Conservation (phyloP, 495 filamentous ascomycete species). For the Hypoxylon lenormandii region DNA sequence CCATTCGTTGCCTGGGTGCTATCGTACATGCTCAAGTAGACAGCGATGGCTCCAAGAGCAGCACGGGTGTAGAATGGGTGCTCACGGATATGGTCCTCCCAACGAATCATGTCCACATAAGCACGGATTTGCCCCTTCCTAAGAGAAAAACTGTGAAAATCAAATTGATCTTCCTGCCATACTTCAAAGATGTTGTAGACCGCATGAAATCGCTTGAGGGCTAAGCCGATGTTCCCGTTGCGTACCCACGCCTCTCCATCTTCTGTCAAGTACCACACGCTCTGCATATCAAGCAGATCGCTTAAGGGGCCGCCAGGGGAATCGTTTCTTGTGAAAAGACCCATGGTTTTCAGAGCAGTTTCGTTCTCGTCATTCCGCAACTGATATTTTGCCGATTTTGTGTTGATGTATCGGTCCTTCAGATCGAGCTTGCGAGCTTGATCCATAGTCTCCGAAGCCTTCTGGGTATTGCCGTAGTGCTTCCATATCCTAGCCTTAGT, state of each 20-base stretch:
- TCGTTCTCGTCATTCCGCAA: slow-evolving; percentile 92
- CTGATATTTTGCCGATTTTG: slow-evolving; percentile 96
- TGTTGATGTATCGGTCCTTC: slow-evolving; percentile 96
- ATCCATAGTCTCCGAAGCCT: slow-evolving; percentile 89
- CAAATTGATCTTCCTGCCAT: slow-evolving; percentile 98
- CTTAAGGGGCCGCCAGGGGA: slow-evolving; percentile 86
- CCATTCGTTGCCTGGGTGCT: slow-evolving; percentile 73
- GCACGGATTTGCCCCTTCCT: slow-evolving; percentile 94
- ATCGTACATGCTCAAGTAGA: slow-evolving; percentile 84
- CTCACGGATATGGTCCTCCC: slow-evolving; percentile 89
- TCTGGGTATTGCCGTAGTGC: slow-evolving; percentile 81
- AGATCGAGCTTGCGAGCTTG: slow-evolving; percentile 84
- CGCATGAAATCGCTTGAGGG: slow-evolving; percentile 88
- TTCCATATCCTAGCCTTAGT: slow-evolving; percentile 95
- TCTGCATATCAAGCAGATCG: slow-evolving; percentile 98
- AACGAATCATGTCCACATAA: slow-evolving; percentile 94
- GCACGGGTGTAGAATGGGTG: slow-evolving; percentile 92
- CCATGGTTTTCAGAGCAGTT: slow-evolving; percentile 85
- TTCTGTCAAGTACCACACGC: slow-evolving; percentile 95
- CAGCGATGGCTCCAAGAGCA: slow-evolving; percentile 82
- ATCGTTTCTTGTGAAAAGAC: slow-evolving; percentile 90
- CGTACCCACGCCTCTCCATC: slow-evolving; percentile 91
- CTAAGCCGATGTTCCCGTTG: slow-evolving; percentile 82
- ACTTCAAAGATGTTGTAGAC: slow-evolving; percentile 93
- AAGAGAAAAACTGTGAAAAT: slow-evolving; percentile 97